Base-by-base conservation (phyloP, 306 rosid species). In the Rosa persica region DNA sequence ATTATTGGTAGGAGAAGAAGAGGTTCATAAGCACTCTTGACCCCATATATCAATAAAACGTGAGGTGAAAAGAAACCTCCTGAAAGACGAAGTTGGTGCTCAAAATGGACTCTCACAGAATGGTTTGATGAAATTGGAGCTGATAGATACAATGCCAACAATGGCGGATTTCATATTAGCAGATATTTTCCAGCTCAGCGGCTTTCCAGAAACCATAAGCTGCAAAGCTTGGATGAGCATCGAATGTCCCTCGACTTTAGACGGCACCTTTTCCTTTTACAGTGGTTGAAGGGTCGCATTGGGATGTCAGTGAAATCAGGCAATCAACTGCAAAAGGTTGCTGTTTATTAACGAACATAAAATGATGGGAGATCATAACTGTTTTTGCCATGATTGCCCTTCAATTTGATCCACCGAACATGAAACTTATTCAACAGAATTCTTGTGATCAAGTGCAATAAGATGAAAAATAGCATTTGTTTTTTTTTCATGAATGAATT, bases 1-100 rank as follows among this genome's bases (percentile, higher is more conserved):
- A 94, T 80, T 94, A 90, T 82, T 94, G 94, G 96, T 92, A 87
- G 83, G 73, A 10, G 42, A 52, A 52, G 22, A 1, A 39, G 43
- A 39, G 46, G 46, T 43, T 43, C 12, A 43, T 43, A 43, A 43
- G 2, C 46, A 12, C 46, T 58, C 65, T 12, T 54, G 61, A 54
- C 27, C 61, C 23, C 65, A 10, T 58, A 15, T 12, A 62, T 30
- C 68, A 61, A 40, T 61, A 12, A 27, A 25, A 27, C 7, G 3
- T 19, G 57, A 8, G 57, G 57, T 17, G 57, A 4, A 51, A 19
- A 49, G 55, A 15, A 49, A 8, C 55, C n/a, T 3, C 55, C 20
- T 49, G 19, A 48, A 48, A 48, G 19, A 48, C 13, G 4, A 16
- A 49, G 65, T 8, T 23, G 34, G 36, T n/a, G 16, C 27, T 22